Base-by-base conservation (phyloP, 345 rosid genomes). In the Gossypium arboreum region DNA sequence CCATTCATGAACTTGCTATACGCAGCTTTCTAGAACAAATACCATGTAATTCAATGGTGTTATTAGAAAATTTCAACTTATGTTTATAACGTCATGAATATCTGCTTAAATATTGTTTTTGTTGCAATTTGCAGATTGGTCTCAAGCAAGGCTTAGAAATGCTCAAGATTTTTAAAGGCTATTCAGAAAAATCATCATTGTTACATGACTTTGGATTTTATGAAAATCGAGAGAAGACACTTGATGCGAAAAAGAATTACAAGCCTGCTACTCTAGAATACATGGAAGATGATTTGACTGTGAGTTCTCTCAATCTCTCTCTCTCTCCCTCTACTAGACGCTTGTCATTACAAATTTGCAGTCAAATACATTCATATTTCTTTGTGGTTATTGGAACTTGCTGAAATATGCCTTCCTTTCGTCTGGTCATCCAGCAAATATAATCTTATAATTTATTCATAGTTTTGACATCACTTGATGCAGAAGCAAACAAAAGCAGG, bases 141-240 rank as follows among this genome's bases (percentile, higher is more conserved):
- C 84, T 91, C 69, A 79, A 82, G 78, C 89, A 89, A 82, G 94
- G 97, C 20, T 79, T 91, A 67, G 90, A 88, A 79, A 81, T 91
- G 90, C 85, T 91, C 76, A 85, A 80, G 0, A 88, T 91, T 59
- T 89, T 91, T 63, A 88, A 85, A 82, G 80, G 66, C 34, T 89
- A 87, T 57, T 47, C 86, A 4, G 79, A 83, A 22, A 86, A 68
- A 71, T 68, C 94, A 24, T 88, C 83, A 7, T 75, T 91, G 84
- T 34, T 89, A 66, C 92, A 89, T 72, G 97, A 91, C 82, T 88
- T 89, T 75, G 83, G 64, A 81, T 91, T 91, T 51, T 91, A 89
- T 34, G 94, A 91, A 74, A 84, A 74, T 22, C 81, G 92, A 76
- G 91, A 88, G 84, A 85, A 80, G 87, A 80, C 89, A 62, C 62